Evolutionary conservation across 192 early-diverging fungal species (phyloP), one percentile per base, ranked within the genome.

Genomic region (Coemansia sp.): DNA sequence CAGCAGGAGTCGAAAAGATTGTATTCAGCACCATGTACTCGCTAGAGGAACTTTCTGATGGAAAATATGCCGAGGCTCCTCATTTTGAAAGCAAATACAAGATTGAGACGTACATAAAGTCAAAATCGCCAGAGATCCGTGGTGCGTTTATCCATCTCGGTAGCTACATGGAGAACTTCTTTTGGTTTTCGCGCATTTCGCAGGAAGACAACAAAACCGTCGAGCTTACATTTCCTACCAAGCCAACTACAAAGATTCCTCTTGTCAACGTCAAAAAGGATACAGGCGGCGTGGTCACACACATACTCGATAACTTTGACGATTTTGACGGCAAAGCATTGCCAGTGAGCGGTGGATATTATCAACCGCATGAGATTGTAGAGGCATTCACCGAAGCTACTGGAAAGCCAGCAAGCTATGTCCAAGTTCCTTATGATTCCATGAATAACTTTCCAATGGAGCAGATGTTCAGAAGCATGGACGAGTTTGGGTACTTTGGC

Each of bases 401-500:
- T 16, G 78, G 78, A 3, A 75, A 63, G 48, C 73, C 78, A 2
- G 63, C 72, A 5, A 63, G 72, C 13, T 75, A 72, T 67, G 67
- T 67, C 2, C 60, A 71, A 38, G 43, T 76, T 49, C 75, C 75
- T n/a, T 71, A 71, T 22, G 69, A 67, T 1, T 14, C 38, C n/a
- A 16, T 68, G 6, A 49, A 44, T 39, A 41, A 16, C 12, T 22
- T 65, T n/a, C 64, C 75, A 32, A 20, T 76, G 9, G 38, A 19
- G 7, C 61, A 81, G 57, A 73, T 72, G 79, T 75, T 69, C 59
- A 60, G 61, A 14, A 57, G 69, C 16, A 11, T 69, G 12, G 68
- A 72, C 20, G 79, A 75, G 49, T 75, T 75, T 66, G 78, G 73
- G 0, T 40, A 75, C 64, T 66, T 95, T 95, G 40, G 41, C 68